Percentiles rank a stretch among this genome's conserved stretches.
phyloP scores from a whole-genome alignment of 2,329 filamentous ascomycete genomes.

The Septoria petroselini region DNA sequence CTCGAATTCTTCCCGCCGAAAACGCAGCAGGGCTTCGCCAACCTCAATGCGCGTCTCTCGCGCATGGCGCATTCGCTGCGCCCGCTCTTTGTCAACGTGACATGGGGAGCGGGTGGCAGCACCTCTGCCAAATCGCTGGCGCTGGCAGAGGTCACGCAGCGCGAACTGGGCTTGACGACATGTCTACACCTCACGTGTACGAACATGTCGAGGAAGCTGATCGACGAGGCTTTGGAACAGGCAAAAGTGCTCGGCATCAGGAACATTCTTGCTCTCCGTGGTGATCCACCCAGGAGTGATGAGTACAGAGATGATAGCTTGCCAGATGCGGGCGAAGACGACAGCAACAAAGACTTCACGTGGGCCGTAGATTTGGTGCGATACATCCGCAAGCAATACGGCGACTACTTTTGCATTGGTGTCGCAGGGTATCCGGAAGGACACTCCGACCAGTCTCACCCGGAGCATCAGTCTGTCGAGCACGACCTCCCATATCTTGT shows the following conservation, averaged over 20 bases:
- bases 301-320: slow-evolving; percentile 72
- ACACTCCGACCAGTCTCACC: slow-evolving; percentile 86
- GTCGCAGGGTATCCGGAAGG: slow-evolving; percentile 95
- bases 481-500: slow-evolving; percentile 81
- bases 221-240: slow-evolving; percentile 86
- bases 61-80: slow-evolving; percentile 90
- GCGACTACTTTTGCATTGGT: slow-evolving; percentile 93
- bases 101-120: slow-evolving; percentile 94
- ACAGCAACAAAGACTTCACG: slow-evolving; percentile 72
- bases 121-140: slow-evolving; percentile 89
- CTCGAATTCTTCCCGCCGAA: slow-evolving; percentile 99
- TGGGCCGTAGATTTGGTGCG: slow-evolving; percentile 86
- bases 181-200: slow-evolving; percentile 96
- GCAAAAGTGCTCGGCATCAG: slow-evolving; percentile 86
- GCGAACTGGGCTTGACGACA: slow-evolving; percentile 86
- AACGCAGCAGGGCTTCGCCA: slow-evolving; percentile 91
- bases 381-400: slow-evolving; percentile 82
- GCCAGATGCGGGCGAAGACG: slow-evolving; percentile 55
- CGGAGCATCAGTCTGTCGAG: slow-evolving; percentile 65
- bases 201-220: slow-evolving; percentile 83
- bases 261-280: slow-evolving; percentile 88
- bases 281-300: slow-evolving; percentile 83
- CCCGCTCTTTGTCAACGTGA: slow-evolving; percentile 93
- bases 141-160: slow-evolving; percentile 90
- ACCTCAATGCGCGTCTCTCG: slow-evolving; percentile 86